Evolutionary conservation across 1,284 basidiomycete species (phyloP).

Genomic region (Somion occarium): DNA sequence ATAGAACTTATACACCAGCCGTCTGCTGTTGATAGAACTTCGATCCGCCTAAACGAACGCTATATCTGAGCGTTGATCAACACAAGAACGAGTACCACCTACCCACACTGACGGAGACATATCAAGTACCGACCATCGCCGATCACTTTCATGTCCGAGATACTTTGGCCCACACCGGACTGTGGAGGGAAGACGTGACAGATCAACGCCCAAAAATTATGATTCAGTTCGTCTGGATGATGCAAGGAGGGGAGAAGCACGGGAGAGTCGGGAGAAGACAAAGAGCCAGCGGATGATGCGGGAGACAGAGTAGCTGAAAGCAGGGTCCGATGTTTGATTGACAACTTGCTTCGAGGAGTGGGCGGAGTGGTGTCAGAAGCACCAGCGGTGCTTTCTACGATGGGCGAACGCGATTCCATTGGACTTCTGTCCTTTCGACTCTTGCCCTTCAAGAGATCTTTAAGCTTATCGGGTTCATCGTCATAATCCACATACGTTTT

Average conservation of each 20-base stretch:
- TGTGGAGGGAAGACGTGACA: conserved; percentile 50
- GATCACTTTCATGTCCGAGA: conserved; percentile 41
- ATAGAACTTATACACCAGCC: background rate
- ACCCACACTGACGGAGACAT: conserved; percentile 55
- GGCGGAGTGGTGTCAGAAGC: background rate
- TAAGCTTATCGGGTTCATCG: conserved; percentile 69
- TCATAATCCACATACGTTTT: conserved; percentile 76
- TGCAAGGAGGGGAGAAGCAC: conserved; percentile 13
- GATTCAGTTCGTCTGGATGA: conserved; percentile 4
- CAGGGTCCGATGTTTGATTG: conserved; percentile 16
- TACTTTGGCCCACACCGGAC: conserved; percentile 32
- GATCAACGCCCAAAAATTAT: conserved; percentile 32
- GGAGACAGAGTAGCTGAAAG: conserved; percentile 44
- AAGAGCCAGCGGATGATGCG: conserved; percentile 32
- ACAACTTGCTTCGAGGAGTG: background rate
- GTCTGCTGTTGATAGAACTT: background rate
- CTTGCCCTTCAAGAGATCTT: conserved; percentile 59
- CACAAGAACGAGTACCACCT: too few relatives aligned
- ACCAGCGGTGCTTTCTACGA: conserved; percentile 8
- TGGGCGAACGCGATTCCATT: conserved; percentile 27
- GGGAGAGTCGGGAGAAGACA: conserved; percentile 44
- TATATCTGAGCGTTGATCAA: conserved; percentile 27
- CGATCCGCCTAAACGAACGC: conserved; percentile 15
- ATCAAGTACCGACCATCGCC: conserved; percentile 39
- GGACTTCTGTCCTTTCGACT: conserved; percentile 37